Base-by-base conservation (phyloP, 352 stramenopile genomes). In the Phytophthora lateralis region DNA sequence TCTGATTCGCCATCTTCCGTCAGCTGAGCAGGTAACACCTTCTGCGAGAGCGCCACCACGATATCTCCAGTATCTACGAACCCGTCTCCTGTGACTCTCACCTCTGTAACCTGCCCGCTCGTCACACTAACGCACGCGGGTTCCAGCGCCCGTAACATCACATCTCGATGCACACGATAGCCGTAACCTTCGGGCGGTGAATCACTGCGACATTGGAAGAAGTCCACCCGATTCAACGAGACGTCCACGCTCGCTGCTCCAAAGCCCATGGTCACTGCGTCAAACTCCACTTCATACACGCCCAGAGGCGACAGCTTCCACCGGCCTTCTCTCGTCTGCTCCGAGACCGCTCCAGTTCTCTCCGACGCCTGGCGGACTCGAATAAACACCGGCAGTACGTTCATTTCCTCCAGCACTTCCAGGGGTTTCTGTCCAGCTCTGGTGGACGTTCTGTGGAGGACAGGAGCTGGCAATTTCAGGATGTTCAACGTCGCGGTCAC, bases 11-110 rank as follows among this genome's bases (percentile, higher is more conserved):
- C 48, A 6, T 51, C 39, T 18, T 43, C 24, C 12, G 26, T 38
- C 44, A 30, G 47, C 30, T 44, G 26, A 0, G n/a, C 20, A 9
- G 55, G 37, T 1, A 90, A 60, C 38, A 78, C 67, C 11, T 59
- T 56, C 55, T 91, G 82, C 20, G 64, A 27, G 6, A 91, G 45
- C 9, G 58, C 57, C 6, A 91, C 78, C 2, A 88, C 72, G 17
- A 91, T 63, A 37, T 91, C 82, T 2, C 80, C 80, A 0, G 82
- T 81, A 45, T 90, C 80, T 17, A 84, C 73, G 21, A 90, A 90
- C 8, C 76, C 76, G 17, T 88, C 66, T 0, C 82, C 82, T 18
- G 81, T 18, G 15, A 91, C 20, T 1, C 68, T 76, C 20, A 90
- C 52, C n/a, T 90, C 80, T 3, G 75, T 87, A 24, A 70, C 69